A percentile compares a stretch with the other conserved stretches of the same genome.
phyloP scores from a whole-genome alignment of 2,329 filamentous ascomycete species.

The Ceratocystis lukuohia region DNA sequence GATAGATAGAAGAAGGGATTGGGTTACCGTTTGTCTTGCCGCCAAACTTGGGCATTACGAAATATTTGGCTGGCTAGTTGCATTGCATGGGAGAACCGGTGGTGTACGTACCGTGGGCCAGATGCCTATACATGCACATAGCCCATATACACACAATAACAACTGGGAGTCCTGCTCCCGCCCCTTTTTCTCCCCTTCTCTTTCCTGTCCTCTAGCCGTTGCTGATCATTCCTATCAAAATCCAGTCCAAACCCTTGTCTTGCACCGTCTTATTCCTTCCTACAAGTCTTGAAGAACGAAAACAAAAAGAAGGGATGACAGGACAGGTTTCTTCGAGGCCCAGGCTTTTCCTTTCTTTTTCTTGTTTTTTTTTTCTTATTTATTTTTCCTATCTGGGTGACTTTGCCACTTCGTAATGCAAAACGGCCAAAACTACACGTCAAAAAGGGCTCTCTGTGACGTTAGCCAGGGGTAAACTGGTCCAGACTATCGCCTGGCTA shows the following conservation, averaged over 20 bases:
- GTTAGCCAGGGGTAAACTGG: background rate
- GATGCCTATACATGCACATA: background rate
- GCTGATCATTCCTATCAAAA: background rate
- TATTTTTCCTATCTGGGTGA: too few relatives aligned
- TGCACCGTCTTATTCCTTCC: background rate
- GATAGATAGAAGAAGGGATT: background rate
- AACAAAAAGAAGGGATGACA: constrained; percentile 5
- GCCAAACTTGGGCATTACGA: background rate
- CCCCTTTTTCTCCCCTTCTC: background rate
- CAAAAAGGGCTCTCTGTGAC: background rate
- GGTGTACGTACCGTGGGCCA: background rate
- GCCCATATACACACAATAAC: background rate
- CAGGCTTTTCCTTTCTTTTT: background rate
- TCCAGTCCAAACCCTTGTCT: background rate
- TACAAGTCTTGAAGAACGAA: background rate
- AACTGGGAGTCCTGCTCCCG: background rate
- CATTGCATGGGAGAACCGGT: background rate
- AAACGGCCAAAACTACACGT: background rate
- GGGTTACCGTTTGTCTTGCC: background rate
- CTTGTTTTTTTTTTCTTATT: background rate
- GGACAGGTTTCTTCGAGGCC: background rate
- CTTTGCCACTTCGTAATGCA: background rate
- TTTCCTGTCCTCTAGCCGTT: background rate
- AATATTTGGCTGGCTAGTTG: background rate
- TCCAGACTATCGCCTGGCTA: background rate